Conservation (phyloP, 1,284 basidiomycete species). For the Malassezia japonica region DNA sequence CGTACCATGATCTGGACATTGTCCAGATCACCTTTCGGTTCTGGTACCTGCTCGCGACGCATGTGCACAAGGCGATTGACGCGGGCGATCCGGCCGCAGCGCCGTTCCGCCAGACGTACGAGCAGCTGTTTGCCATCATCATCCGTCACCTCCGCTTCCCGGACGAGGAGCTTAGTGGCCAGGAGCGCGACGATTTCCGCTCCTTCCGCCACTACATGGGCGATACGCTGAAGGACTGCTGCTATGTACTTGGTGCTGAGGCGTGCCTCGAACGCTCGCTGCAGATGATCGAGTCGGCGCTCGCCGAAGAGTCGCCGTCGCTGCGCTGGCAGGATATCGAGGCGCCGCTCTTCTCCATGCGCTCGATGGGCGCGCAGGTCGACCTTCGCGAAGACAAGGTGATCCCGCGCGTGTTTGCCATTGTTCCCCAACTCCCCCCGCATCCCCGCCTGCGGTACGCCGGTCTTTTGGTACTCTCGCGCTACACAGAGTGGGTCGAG, state of each 20-base stretch:
- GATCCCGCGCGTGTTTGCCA: conserved; percentile 87
- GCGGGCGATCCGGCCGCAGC: conserved; percentile 21
- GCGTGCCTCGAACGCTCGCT: conserved; percentile 72
- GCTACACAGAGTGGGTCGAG: conserved; percentile 95
- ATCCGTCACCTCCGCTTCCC: conserved; percentile 90
- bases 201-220: conserved; percentile 96
- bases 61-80: conserved; percentile 15
- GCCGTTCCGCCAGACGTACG: conserved; percentile 70
- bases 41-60: conserved; percentile 64
- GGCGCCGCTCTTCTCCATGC: conserved; percentile 92
- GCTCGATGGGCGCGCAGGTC: conserved; percentile 93
- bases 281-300: conserved; percentile 65
- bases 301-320: conserved; percentile 51
- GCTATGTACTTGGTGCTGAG: conserved; percentile 80
- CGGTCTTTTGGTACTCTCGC: conserved; percentile 82
- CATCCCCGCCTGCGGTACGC: conserved; percentile 92
- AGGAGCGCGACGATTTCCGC: conserved; percentile 88
- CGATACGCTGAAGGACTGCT: conserved; percentile 97
- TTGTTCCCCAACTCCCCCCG: conserved; percentile 76
- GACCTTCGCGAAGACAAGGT: conserved; percentile 72
- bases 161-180: conserved; percentile 61
- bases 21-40: conserved; percentile 97
- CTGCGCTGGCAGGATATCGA: conserved; percentile 88
- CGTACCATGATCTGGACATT: conserved; percentile 86
- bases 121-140: conserved; percentile 71